These are phyloP conservation scores for Rutstroemia sydowiana DNA, from an alignment of 2,329 filamentous ascomycete genomes.

Conservation along the genomic window DNA sequence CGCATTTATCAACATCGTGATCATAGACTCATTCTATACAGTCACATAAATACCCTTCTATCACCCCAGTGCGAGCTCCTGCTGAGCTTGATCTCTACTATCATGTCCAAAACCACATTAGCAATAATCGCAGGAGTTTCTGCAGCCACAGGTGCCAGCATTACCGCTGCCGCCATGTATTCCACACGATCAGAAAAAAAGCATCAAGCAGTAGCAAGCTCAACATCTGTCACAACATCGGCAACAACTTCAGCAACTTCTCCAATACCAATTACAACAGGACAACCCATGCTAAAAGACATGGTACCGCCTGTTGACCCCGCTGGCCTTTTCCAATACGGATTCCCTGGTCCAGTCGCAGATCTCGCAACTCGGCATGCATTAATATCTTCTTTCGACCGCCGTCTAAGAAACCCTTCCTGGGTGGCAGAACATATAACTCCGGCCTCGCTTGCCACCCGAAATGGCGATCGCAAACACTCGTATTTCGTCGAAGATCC, in stretches of 20 bases:
- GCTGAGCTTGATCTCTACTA: conserved; percentile 1
- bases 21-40: conserved; percentile 2
- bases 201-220: conserved; percentile 26
- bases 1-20: conserved; percentile 7
- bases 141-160: conserved; percentile 67
- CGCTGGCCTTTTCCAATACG: conserved; percentile 71
- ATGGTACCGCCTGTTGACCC: conserved; percentile 58
- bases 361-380: conserved; percentile 73
- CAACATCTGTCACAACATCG: conserved; percentile 19
- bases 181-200: conserved; percentile 47
- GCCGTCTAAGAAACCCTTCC: conserved; percentile 80
- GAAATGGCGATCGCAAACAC: conserved; percentile 76
- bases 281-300: conserved; percentile 17
- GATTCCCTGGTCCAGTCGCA: conserved; percentile 84
- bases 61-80: conserved; percentile 4
- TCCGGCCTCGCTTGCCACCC: conserved; percentile 65
- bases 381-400: conserved; percentile 83
- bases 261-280: conserved; percentile 23
- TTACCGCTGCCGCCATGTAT: conserved; percentile 63
- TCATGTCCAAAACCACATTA: conserved; percentile 73
- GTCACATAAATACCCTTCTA: conserved; percentile 3
- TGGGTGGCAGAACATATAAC: conserved; percentile 99
- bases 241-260: conserved; percentile 22
- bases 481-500: conserved; percentile 77
- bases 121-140: conserved; percentile 69